Conservation (phyloP, 768 basidiomycete species). For the Phanerochaete carnosa region DNA sequence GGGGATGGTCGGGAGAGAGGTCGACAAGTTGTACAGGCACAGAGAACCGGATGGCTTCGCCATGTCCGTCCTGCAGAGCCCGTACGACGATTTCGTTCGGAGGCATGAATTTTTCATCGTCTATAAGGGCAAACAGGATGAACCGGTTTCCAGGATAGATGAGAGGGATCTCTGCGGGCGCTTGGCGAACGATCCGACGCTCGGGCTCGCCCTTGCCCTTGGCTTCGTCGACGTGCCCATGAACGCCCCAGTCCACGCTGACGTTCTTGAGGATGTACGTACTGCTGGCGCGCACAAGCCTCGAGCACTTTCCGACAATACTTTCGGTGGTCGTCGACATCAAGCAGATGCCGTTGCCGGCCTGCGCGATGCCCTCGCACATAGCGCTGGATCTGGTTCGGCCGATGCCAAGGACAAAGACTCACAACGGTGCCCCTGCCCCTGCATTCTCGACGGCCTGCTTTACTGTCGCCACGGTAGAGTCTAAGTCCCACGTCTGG, state of each 20-base stretch:
- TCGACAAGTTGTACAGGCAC: slow-evolving; percentile 25
- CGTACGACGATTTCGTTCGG: slow-evolving; percentile 28
- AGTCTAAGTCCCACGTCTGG: slow-evolving; percentile 8
- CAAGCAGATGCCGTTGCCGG: slow-evolving; percentile 47
- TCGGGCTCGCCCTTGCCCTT: background rate
- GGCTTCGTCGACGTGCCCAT: slow-evolving; percentile 38
- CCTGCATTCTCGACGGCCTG: slow-evolving; percentile 30
- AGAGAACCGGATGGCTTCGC: slow-evolving; percentile 13
- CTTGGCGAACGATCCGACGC: slow-evolving; percentile 5
- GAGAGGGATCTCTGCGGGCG: slow-evolving; percentile 13
- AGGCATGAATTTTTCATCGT: slow-evolving; percentile 11
- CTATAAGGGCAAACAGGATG: slow-evolving; percentile 31
- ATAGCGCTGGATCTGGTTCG: slow-evolving; percentile 43
- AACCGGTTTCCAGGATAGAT: slow-evolving; percentile 34
- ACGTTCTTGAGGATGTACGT: slow-evolving; percentile 44
- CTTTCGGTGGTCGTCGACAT: slow-evolving; percentile 44
- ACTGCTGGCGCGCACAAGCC: slow-evolving; percentile 48
- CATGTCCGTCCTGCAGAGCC: slow-evolving; percentile 24
- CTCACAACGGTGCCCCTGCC: slow-evolving; percentile 36
- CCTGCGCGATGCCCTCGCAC: slow-evolving; percentile 50
- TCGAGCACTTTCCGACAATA: slow-evolving; percentile 47
- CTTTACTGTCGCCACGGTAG: slow-evolving; percentile 12
- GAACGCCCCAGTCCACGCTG: slow-evolving; percentile 46
- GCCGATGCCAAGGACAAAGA: slow-evolving; percentile 62
- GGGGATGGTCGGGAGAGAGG: slow-evolving; percentile 18